Base-by-base conservation (phyloP, 116 monocot species). In the Phalaenopsis hybrid region DNA sequence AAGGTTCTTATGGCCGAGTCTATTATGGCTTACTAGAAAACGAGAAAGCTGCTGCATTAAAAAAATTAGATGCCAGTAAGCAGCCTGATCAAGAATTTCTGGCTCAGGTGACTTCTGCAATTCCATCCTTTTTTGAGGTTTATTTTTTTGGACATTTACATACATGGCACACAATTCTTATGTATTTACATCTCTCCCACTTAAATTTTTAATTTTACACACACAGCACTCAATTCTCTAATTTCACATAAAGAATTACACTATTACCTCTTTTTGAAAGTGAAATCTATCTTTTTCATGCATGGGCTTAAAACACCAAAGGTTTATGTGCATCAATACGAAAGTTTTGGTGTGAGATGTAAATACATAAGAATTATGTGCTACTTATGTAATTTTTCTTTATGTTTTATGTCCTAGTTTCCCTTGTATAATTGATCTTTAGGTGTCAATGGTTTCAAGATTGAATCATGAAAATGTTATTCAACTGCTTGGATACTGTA, bases 361-460 rank as follows among this genome's bases (percentile, higher is more conserved):
- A 41, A 41, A 41, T 41, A 41, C 41, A 41, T 41, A 41, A 41
- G 41, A 41, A 4, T 41, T 41, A 2, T 41, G 3, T 41, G 41
- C 41, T 41, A 41, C 41, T 41, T 41, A 41, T 41, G 3, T 41
- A 41, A 41, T 41, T 41, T 41, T 41, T 41, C 41, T 41, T 41
- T 41, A 41, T 41, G 41, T 73, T 81, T 80, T 25, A 6, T 15
- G 37, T 18, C 6, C 68, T 13, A 31, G 1, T 45, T 0, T 23
- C 2, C 37, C 75, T 80, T 20, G 48, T 70, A 48, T 0, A 69
- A 76, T n/a, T 6, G 43, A 73, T 82, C 49, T 76, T 45, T 80
- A 92, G 89, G 89, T 93, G 4, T 93, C 93, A 8, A 90, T 90
- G 90, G 93, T 89, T 11, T 93, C 91, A 49, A 91, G 89, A 80